Conservation (phyloP, 805 yeast genomes). For the Starmerella scarabaei region DNA sequence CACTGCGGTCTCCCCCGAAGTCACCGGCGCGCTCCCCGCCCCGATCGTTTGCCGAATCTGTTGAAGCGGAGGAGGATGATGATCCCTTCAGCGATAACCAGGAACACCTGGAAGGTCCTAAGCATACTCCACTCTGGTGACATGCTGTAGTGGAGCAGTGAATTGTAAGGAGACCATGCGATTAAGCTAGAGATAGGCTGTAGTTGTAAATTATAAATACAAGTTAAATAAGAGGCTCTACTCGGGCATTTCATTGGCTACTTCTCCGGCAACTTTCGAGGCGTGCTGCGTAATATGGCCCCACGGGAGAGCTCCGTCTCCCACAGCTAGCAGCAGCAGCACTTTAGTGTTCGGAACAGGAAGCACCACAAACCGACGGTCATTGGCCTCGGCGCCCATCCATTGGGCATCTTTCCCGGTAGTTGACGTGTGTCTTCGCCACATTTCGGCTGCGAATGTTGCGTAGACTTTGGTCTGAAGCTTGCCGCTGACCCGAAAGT, state of each 20-base stretch:
- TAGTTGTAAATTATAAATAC: too few relatives aligned
- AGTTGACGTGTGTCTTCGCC: conserved; percentile 10
- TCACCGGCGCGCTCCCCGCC: conserved; percentile 23
- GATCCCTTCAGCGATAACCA: conserved; percentile 46
- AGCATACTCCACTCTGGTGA: conserved; percentile 22
- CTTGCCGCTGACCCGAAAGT: conserved; percentile 8
- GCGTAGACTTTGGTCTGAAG: conserved; percentile 25
- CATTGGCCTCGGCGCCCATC: conserved; percentile 15
- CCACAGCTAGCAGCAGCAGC: conserved; percentile 11
- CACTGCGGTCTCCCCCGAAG: conserved; percentile 20
- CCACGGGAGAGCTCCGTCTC: conserved; percentile 5
- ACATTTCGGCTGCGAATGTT: conserved; percentile 24
- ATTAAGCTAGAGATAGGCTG: too few relatives aligned
- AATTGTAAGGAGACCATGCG: neutral
- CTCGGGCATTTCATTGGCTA: too few relatives aligned
- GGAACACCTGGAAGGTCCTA: conserved; percentile 22
- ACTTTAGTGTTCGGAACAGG: neutral
- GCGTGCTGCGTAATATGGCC: conserved; percentile 6
- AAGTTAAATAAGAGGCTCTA: too few relatives aligned
- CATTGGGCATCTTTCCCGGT: conserved; percentile 1
- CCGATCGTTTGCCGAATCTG: conserved; percentile 1
- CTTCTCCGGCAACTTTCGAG: neutral
- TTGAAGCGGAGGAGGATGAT: conserved; percentile 17
- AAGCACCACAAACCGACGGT: conserved; percentile 8
- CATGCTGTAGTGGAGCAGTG: neutral